A percentile compares a stretch with the other conserved stretches of the same genome.
Conservation (phyloP, 2,329 filamentous ascomycete genomes). For the Nigrograna mackinnonii region DNA sequence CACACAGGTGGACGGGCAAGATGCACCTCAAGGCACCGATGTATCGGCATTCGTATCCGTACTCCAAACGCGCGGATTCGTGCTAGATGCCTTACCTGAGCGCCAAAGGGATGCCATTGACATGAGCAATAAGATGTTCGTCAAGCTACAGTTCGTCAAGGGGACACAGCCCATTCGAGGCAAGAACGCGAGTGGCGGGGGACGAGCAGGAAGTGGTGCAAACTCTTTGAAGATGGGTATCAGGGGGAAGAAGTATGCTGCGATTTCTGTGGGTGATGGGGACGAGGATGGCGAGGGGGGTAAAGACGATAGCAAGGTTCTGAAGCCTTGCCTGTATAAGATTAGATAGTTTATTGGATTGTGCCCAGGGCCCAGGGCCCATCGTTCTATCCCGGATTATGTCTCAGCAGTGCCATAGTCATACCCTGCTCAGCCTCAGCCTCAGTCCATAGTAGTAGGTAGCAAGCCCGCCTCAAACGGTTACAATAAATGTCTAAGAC, state of each 20-base stretch:
- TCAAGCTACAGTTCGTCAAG: slow-evolving; percentile 94
- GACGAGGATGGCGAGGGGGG: slow-evolving; percentile 59
- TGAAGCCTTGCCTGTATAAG: slow-evolving; percentile 96
- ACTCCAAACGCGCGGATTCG: slow-evolving; percentile 77
- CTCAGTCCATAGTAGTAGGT: too few relatives aligned
- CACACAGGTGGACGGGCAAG: slow-evolving; percentile 66
- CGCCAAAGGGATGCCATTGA: slow-evolving; percentile 70
- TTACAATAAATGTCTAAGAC: too few relatives aligned
- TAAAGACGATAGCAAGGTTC: slow-evolving; percentile 66
- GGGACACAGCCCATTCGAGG: slow-evolving; percentile 72
- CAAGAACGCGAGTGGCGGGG: slow-evolving; percentile 63
- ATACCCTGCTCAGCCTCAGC: too few relatives aligned
- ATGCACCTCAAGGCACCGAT: slow-evolving; percentile 71
- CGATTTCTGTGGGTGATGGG: slow-evolving; percentile 44
- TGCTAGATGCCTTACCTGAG: slow-evolving; percentile 61
- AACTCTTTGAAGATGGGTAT: slow-evolving; percentile 55
- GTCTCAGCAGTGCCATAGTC: too few relatives aligned
- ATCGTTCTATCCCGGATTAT: too few relatives aligned
- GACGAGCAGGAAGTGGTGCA: slow-evolving; percentile 41
- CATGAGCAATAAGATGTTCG: slow-evolving; percentile 95
- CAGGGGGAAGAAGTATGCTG: slow-evolving; percentile 35
- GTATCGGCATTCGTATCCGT: slow-evolving; percentile 86
- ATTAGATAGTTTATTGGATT: slow-evolving; percentile 65
- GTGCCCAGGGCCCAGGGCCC: too few relatives aligned
- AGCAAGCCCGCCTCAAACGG: too few relatives aligned